Evolutionary conservation across 2,329 filamentous ascomycete genomes (phyloP).

Genomic region (Talaromyces sp.): DNA sequence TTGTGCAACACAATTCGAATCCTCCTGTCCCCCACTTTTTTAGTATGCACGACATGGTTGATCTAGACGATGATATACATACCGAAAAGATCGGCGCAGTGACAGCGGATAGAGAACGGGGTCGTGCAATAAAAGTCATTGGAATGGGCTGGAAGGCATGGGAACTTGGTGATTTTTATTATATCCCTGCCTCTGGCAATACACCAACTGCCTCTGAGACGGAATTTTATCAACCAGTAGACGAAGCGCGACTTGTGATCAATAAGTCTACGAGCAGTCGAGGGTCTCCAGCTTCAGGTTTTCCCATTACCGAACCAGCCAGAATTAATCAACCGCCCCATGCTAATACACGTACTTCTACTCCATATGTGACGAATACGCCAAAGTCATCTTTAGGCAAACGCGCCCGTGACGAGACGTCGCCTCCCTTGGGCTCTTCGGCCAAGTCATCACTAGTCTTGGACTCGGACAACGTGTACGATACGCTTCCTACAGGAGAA

Average conservation of each 20-base stretch:
- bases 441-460: neutral
- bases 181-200: conserved; percentile 25
- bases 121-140: conserved; percentile 35
- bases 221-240: neutral
- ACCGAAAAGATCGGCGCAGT: conserved; percentile 32
- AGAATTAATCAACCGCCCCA: neutral
- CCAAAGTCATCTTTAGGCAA: conserved; percentile 30
- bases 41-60: conserved; percentile 34
- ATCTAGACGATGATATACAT: conserved; percentile 38
- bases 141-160: conserved; percentile 43
- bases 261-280: neutral
- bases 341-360: neutral
- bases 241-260: neutral
- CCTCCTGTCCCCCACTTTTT: neutral
- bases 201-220: conserved; percentile 1
- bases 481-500: conserved; percentile 25
- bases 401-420: conserved; percentile 24
- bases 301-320: neutral
- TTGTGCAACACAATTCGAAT: neutral
- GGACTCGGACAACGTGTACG: conserved; percentile 21
- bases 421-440: conserved; percentile 15
- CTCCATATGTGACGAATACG: conserved; percentile 2
- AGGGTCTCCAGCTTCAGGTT: neutral
- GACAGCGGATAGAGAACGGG: conserved; percentile 35
- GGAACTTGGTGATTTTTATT: conserved; percentile 39